Evolutionary conservation across 2,329 filamentous ascomycete genomes (phyloP).

Genomic region (Arthrobotrys sinensis): DNA sequence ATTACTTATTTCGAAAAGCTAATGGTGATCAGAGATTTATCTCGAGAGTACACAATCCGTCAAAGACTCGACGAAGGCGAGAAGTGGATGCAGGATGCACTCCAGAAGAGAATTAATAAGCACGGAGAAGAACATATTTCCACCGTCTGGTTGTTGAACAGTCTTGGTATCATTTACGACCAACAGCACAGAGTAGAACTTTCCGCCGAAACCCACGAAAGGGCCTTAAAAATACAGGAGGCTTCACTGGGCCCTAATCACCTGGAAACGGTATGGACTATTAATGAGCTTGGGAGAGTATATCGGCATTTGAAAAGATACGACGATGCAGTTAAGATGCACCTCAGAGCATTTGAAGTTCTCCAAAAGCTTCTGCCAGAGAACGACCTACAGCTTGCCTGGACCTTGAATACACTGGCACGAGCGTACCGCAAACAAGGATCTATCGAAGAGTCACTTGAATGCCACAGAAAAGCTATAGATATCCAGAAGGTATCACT

Average conservation of each 20-base stretch:
- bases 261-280: conserved; percentile 55
- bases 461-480: conserved; percentile 39
- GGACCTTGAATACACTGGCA: conserved; percentile 59
- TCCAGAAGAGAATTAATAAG: conserved; percentile 19
- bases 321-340: conserved; percentile 52
- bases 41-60: conserved; percentile 53
- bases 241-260: conserved; percentile 11
- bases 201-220: conserved; percentile 47
- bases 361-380: conserved; percentile 16
- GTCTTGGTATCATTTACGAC: conserved; percentile 60
- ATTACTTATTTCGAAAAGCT: conserved; percentile 60
- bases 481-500: conserved; percentile 38
- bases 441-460: conserved; percentile 35
- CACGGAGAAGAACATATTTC: conserved; percentile 32
- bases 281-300: conserved; percentile 60
- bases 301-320: conserved; percentile 51
- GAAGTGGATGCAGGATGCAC: conserved; percentile 41
- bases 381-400: conserved; percentile 54
- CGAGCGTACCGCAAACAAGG: conserved; percentile 56
- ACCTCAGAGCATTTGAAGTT: conserved; percentile 43
- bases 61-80: conserved; percentile 46
- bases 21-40: conserved; percentile 61
- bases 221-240: conserved; percentile 47
- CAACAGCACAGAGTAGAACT: conserved; percentile 54
- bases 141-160: conserved; percentile 59